Evolutionary conservation across 1,284 basidiomycete genomes (phyloP), one percentile per base, ranked within the genome.

Genomic region (Sporisorium exsertum): DNA sequence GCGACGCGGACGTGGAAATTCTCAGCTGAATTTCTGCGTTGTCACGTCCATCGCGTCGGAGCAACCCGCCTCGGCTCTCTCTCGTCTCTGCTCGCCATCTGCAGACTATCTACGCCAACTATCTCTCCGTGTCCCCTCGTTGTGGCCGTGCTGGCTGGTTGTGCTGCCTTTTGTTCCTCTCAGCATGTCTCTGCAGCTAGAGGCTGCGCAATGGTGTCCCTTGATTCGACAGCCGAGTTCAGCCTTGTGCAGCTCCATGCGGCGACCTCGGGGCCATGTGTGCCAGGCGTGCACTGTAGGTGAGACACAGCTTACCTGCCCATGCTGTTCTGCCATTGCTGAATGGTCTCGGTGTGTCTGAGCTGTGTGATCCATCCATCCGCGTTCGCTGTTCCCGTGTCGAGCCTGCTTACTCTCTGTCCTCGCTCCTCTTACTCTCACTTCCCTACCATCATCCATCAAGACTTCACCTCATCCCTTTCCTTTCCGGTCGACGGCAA

Each of bases 391-490:
- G 13, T 32, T 51, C 15, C 10, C 16, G 15, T 6, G 6, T 32
- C 10, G 5, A 32, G 10, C 5, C 16, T n/a, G 37, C 37, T 40
- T n/a, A 18, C 27, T 24, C 29, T 40, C 40, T 29, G 10, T 15
- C 26, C 54, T 33, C 24, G 8, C 26, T 33, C 27, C 40, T 7
- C 12, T 12, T 5, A n/a, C 29, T 26, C n/a, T 33, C 22, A 35
- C 43, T n/a, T 56, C 15, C 43, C 43, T 16, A 27, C 20, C 50
- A 51, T 35, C 50, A 51, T 35, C 50, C 50, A 22, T 51, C 50
- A 51, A 51, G 32, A 35, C 42, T 46, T 18, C 24, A 27, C 18
- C 22, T 13, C 15, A 16, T 16, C 29, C n/a, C 7, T 20, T 40
- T 40, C 27, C 20, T 51, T 33, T 51, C n/a, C 51, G 50, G 16